Conservation (phyloP, 305 asterid species). For the Fraxinus sp. region DNA sequence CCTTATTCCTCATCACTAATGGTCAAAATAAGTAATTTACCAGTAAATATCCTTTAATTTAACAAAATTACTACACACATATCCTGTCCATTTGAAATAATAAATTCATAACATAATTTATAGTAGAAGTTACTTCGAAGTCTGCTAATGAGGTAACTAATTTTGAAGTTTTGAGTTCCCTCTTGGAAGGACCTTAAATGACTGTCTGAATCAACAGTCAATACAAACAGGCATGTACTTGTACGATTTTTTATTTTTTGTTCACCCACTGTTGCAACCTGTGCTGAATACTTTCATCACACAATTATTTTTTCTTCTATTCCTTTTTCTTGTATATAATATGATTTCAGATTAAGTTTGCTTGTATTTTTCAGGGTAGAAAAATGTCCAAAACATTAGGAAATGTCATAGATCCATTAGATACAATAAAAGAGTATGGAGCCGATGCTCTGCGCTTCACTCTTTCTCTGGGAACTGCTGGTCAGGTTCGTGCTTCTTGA, state of each 20-base stretch:
- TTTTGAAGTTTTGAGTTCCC: not conserved
- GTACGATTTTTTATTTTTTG: not conserved
- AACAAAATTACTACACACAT: not conserved
- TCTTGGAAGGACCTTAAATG: not conserved
- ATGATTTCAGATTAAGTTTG: conserved; percentile 20
- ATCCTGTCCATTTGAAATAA: not conserved
- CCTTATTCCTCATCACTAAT: not conserved
- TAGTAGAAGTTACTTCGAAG: not conserved
- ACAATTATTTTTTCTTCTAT: not conserved
- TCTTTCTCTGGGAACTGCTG: conserved; percentile 92
- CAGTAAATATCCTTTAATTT: not conserved
- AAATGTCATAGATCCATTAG: conserved; percentile 87
- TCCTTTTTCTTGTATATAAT: conserved; percentile 25
- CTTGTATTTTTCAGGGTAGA: conserved; percentile 65
- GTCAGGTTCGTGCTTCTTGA: conserved; percentile 67
- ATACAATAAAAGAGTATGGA: conserved; percentile 82
- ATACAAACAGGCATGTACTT: not conserved
- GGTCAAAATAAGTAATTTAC: not conserved
- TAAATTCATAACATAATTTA: not conserved
- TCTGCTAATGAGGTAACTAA: not conserved
- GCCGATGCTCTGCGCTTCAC: conserved; percentile 95
- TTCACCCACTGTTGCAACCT: not conserved
- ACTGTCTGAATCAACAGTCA: not conserved
- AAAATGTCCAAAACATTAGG: conserved; percentile 97
- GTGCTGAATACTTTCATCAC: not conserved